A percentile compares a stretch with the other conserved stretches of the same genome.
Evolutionary conservation across 2,329 filamentous ascomycete genomes (phyloP).

Genomic region (Byssoonygena ceratinophila): DNA sequence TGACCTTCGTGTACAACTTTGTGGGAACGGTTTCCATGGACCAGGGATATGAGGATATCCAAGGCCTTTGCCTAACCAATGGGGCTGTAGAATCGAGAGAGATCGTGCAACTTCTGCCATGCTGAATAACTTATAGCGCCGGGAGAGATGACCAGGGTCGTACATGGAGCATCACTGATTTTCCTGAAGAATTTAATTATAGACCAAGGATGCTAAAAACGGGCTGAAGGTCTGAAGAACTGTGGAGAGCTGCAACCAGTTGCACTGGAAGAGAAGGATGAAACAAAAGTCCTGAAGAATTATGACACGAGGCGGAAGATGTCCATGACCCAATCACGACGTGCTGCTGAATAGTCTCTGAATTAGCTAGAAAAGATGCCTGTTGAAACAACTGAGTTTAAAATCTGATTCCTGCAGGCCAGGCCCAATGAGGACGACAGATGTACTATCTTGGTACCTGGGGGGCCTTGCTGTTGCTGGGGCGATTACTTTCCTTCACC

Average conservation of each 20-base stretch:
- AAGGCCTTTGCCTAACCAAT: neutral
- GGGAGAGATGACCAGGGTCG: neutral
- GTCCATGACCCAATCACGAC: neutral
- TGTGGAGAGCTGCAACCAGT: conserved; percentile 2
- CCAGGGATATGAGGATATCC: neutral
- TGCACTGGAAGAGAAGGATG: neutral
- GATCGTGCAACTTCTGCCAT: neutral
- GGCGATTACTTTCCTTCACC: conserved; percentile 3
- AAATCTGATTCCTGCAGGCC: neutral
- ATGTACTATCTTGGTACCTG: neutral
- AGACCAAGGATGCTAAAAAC: neutral
- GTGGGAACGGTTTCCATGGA: neutral
- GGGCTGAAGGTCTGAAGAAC: conserved; percentile 8
- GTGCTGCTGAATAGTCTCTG: neutral
- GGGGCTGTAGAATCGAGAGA: neutral
- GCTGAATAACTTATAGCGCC: conserved; percentile 1
- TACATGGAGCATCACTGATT: neutral
- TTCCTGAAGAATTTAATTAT: conserved; percentile 7
- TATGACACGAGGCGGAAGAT: neutral
- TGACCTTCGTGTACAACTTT: neutral
- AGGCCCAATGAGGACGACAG: neutral
- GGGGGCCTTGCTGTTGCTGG: neutral
- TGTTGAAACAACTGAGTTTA: neutral
- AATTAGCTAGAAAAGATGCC: conserved; percentile 2
- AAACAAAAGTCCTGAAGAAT: conserved; percentile 1